These are phyloP conservation scores for Trichoderma sp. DNA, from an alignment of 2,329 filamentous ascomycete species.

Conservation along the genomic window DNA sequence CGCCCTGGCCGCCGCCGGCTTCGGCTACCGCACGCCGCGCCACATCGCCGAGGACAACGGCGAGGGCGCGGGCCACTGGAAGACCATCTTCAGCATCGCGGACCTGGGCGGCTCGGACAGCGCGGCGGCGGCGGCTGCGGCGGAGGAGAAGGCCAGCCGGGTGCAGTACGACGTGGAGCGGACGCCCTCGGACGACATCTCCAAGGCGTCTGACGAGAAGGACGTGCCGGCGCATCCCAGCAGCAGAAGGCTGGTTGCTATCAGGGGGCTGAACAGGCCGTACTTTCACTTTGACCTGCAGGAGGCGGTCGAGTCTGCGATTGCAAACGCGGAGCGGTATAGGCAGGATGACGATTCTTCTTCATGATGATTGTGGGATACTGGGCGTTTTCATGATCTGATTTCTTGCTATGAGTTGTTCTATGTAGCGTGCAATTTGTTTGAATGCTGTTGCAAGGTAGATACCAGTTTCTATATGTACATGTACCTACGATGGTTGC, in stretches of 20 bases:
- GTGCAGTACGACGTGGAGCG: constrained; percentile 39
- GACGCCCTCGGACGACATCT: constrained; percentile 33
- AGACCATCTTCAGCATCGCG: constrained; percentile 90
- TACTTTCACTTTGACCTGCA: constrained; percentile 57
- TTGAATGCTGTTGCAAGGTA: not conserved
- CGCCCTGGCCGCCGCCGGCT: constrained; percentile 57
- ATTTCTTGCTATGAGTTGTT: constrained; percentile 1
- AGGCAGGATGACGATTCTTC: not conserved
- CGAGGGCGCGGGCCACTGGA: constrained; percentile 46
- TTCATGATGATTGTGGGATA: not conserved
- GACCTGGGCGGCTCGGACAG: constrained; percentile 75
- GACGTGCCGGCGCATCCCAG: constrained; percentile 37
- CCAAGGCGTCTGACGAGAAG: constrained; percentile 34
- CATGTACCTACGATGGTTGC: not conserved
- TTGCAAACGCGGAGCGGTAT: constrained; percentile 41
- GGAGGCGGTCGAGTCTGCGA: constrained; percentile 51
- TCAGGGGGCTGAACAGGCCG: constrained; percentile 53
- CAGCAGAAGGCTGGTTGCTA: constrained; percentile 41
- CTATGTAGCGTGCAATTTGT: not conserved
- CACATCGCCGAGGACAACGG: constrained; percentile 31
- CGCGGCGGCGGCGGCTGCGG: constrained; percentile 57
- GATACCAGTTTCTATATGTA: not conserved
- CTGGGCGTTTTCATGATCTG: no score
- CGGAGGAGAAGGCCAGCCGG: constrained; percentile 57
- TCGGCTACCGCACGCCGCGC: constrained; percentile 48